phyloP scores from a whole-genome alignment of 2,329 filamentous ascomycete genomes.

The Sporothrix phasma region DNA sequence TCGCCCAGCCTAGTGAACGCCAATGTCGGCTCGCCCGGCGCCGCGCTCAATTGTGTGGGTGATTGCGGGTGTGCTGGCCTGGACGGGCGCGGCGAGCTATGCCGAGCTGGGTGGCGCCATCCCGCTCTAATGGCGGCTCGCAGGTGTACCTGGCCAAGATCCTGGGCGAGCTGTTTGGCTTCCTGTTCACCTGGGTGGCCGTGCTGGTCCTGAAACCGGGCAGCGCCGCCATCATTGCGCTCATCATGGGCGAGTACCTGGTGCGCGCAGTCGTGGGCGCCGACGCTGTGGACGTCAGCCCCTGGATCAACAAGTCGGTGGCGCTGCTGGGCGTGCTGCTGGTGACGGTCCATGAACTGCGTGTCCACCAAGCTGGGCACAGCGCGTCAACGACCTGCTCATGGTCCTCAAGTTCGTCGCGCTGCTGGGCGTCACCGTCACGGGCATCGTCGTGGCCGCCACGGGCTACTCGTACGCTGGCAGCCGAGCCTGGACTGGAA shows the following conservation, averaged over 20 bases:
- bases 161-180: constrained; percentile 85
- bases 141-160: constrained; percentile 95
- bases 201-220: constrained; percentile 91
- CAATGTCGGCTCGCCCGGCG: constrained; percentile 52
- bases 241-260: constrained; percentile 98
- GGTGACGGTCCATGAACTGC: constrained; percentile 81
- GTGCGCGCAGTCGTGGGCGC: constrained; percentile 77
- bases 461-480: constrained; percentile 73
- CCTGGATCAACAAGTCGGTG: constrained; percentile 85
- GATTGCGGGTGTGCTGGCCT: constrained; percentile 50
- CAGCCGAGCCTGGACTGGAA: constrained; percentile 79
- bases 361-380: constrained; percentile 83
- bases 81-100: constrained; percentile 53
- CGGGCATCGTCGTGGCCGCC: constrained; percentile 77
- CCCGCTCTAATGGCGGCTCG: constrained; percentile 83
- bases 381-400: constrained; percentile 76
- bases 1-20: constrained; percentile 53
- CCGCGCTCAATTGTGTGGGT: constrained; percentile 51
- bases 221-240: constrained; percentile 84
- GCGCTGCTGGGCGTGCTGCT: constrained; percentile 64
- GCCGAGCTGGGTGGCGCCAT: constrained; percentile 94
- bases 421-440: constrained; percentile 74
- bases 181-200: constrained; percentile 93
- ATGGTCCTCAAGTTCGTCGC: constrained; percentile 97
- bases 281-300: constrained; percentile 69